Percentiles rank a stretch among this genome's conserved stretches.
These are phyloP conservation scores for Tolypocladium capitatum DNA, from an alignment of 2,329 filamentous ascomycete genomes.

Conservation along the genomic window DNA sequence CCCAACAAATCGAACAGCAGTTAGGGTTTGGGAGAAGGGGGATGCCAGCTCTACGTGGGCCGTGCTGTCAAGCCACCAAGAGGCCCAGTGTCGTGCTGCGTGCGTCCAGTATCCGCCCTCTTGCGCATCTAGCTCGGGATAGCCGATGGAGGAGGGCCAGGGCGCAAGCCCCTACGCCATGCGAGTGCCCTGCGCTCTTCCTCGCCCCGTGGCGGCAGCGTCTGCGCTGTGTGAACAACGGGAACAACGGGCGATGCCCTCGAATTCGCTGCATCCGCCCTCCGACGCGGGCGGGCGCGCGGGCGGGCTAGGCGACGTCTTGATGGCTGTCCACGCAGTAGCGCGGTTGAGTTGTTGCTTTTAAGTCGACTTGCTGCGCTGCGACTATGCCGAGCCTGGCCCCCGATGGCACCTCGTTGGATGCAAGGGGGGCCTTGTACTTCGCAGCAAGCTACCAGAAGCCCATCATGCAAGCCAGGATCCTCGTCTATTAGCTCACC, in stretches of 20 bases:
- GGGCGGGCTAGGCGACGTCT: neutral
- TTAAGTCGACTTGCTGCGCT: neutral
- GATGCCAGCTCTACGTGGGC: neutral
- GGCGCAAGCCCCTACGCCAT: neutral
- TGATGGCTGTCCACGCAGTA: neutral
- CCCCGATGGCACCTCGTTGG: neutral
- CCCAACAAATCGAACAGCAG: neutral
- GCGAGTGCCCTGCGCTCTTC: neutral
- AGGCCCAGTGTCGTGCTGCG: neutral
- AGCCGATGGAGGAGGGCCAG: neutral
- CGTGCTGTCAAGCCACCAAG: neutral
- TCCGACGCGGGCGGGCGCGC: neutral
- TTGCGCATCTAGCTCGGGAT: neutral
- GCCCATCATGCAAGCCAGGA: too few species aligned
- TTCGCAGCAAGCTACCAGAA: neutral
- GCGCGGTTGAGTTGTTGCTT: neutral
- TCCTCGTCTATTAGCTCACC: too few species aligned
- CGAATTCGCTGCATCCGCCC: neutral
- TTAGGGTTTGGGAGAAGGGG: neutral
- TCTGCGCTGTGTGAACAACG: neutral
- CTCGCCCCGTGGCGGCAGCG: neutral
- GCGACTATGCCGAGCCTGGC: neutral
- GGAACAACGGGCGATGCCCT: neutral
- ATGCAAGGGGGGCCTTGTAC: neutral
- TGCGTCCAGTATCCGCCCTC: neutral